Base-by-base conservation (phyloP, 805 yeast genomes). In the Kregervanrija fluxuum region DNA sequence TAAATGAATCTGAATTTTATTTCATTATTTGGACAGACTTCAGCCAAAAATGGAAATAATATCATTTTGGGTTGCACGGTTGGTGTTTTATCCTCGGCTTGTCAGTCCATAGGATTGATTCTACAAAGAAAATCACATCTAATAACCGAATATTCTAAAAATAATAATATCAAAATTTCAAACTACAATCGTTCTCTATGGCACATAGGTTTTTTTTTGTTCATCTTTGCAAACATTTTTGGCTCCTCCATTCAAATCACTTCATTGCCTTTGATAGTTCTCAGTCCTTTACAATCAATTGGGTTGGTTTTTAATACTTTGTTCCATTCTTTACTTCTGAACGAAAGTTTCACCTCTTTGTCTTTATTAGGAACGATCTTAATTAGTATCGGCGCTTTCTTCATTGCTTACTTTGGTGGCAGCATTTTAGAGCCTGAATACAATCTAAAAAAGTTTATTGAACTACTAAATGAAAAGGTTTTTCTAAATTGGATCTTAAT, bases 261-360 rank as follows among this genome's bases (percentile, higher is more conserved):
- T 1, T 83, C 95, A 2, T 67, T 88, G 36, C 96, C 96, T 1
- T 67, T 89, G 48, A 82, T 87, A 37, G 73, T 89, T 2, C 62
- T 88, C 46, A 80, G 89, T 17, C 95, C 96, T 0, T 65, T 88
- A 44, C 96, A 88, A 59, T 87, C 95, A 22, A 78, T 82, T 17
- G 95, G 96, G 0, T 70, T 89, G n/a, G 89, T 88, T 2, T 88
- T 89, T 70, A 89, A 89, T 62, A 78, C 93, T 0, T 61, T 85
- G 2, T 76, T 87, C 55, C 85, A 93, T 37, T 60, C 83, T 14
- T 45, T 85, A 10, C 62, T 88, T 11, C 73, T 88, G 11, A 69
- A 79, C 31, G 96, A 88, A 56, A 68, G 70, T 1, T 85, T 86
- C 59, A 80, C 90, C 1, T 48, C 52, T 17, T 66, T 64, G 42